Base-by-base conservation (phyloP, 176 grass and related monocot species). In the Tillandsia fasciculata region DNA sequence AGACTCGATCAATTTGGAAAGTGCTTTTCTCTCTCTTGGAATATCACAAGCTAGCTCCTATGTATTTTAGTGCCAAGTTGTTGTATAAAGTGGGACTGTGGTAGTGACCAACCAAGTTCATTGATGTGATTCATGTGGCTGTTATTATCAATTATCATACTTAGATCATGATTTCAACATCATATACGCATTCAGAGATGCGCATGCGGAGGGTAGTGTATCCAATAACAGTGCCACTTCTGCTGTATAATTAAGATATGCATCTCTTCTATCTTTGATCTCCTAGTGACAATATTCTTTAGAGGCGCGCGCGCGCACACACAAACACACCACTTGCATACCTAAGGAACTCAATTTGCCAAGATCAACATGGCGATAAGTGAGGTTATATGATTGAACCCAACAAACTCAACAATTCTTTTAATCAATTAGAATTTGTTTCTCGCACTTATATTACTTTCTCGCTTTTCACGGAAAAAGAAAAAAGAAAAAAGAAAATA, bases 141-240 rank as follows among this genome's bases (percentile, higher is more conserved):
- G 56, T 61, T 61, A 61, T 61, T 61, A 61, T 61, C 56, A 42
- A 6, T 42, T 6, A 42, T 42, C 33, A 42, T 42, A 6, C 33
- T 10, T 61, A 61, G 15, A 61, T 61, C 56, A 61, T 61, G 17
- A 61, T 61, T 23, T 61, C 56, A 61, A 61, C n/a, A 61, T 61
- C 56, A 61, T 61, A 20, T 22, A 20, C 8, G 10, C 56, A 23
- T 18, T 59, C 14, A 9, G 54, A 58, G 54, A 18, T 42, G 33
- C 33, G 33, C n/a, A 20, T 23, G 4, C 22, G 22, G 17, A 18
- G 56, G 56, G n/a, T 23, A 61, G n/a, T 20, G 23, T 61, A 61
- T 61, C n/a, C 56, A 22, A 61, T 20, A 20, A n/a, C 56, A 61
- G 8, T 7, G 22, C 15, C 56, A 9, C 22, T 18, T 61, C 15